Percentiles rank a stretch among this genome's conserved stretches.
Conservation (phyloP, 139 green algal species). For the Microglena sp. region DNA sequence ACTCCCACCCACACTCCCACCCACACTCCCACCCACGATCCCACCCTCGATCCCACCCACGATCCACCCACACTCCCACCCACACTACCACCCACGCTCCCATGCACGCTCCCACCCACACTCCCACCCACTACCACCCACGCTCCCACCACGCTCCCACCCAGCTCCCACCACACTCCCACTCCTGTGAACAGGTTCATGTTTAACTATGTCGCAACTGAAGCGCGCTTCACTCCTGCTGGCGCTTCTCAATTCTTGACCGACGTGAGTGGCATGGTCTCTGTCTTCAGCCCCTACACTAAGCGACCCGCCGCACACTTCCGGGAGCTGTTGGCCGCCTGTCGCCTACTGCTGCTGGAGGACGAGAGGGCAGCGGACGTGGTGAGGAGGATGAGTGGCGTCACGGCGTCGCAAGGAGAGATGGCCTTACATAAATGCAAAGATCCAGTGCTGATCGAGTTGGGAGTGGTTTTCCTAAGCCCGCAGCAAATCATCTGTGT, state of each 20-base stretch:
- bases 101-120: no score
- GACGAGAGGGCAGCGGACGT: conserved; percentile 23
- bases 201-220: conserved; percentile 37
- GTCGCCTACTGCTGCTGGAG: conserved; percentile 13
- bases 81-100: no score
- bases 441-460: conserved; percentile 13
- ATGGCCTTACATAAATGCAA: background rate
- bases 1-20: no score
- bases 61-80: no score
- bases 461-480: conserved; percentile 14
- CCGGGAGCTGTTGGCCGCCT: conserved; percentile 20
- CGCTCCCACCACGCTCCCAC: no score
- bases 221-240: conserved; percentile 15
- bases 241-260: conserved; percentile 1
- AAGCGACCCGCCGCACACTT: conserved; percentile 23
- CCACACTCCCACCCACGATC: no score
- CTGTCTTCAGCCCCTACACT: conserved; percentile 20
- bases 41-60: no score
- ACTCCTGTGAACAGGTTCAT: conserved; percentile 36
- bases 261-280: conserved; percentile 15
- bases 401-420: background rate
- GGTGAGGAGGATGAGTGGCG: conserved; percentile 8
- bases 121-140: no score
- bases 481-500: conserved; percentile 30
- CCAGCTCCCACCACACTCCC: no score